Percentiles rank a stretch among this genome's conserved stretches.
phyloP scores from a whole-genome alignment of 495 filamentous ascomycete genomes.

The Trypethelium eluteriae region DNA sequence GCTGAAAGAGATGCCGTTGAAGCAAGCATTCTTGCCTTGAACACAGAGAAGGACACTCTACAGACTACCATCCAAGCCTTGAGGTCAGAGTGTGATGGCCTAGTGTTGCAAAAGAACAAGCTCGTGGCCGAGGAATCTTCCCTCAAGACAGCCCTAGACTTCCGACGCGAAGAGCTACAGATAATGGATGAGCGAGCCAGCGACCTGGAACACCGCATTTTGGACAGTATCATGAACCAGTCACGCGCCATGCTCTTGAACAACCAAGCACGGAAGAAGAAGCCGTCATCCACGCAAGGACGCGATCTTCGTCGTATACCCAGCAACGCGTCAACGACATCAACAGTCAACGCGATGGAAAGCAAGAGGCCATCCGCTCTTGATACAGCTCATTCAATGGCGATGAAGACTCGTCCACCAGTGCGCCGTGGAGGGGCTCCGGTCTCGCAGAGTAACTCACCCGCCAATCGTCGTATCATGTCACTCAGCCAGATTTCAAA shows the following conservation, averaged over 20 bases:
- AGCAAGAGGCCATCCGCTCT: conserved; percentile 23
- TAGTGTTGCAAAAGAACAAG: conserved; percentile 63
- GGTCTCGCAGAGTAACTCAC: conserved; percentile 29
- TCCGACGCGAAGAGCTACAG: conserved; percentile 84
- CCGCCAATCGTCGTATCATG: conserved; percentile 65
- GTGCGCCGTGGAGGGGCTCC: conserved; percentile 28
- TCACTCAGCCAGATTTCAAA: conserved; percentile 80
- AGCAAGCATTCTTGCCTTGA: conserved; percentile 55
- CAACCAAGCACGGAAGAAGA: conserved; percentile 42
- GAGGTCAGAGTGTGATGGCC: conserved; percentile 44
- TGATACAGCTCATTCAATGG: conserved; percentile 39
- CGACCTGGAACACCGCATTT: conserved; percentile 76
- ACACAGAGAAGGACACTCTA: conserved; percentile 50
- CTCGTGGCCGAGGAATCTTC: conserved; percentile 76
- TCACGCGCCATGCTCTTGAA: conserved; percentile 75
- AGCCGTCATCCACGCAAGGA: conserved; percentile 45
- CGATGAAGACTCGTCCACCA: conserved; percentile 39
- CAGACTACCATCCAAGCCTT: conserved; percentile 33
- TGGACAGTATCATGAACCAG: conserved; percentile 93
- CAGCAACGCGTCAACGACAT: conserved; percentile 41
- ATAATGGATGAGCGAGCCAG: conserved; percentile 83
- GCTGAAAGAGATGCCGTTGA: conserved; percentile 75
- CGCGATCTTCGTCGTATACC: conserved; percentile 63
- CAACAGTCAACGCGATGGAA: conserved; percentile 30
- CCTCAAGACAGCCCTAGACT: conserved; percentile 76